Evolutionary conservation across 768 basidiomycete genomes (phyloP).

Genomic region (Boletellus ananas): DNA sequence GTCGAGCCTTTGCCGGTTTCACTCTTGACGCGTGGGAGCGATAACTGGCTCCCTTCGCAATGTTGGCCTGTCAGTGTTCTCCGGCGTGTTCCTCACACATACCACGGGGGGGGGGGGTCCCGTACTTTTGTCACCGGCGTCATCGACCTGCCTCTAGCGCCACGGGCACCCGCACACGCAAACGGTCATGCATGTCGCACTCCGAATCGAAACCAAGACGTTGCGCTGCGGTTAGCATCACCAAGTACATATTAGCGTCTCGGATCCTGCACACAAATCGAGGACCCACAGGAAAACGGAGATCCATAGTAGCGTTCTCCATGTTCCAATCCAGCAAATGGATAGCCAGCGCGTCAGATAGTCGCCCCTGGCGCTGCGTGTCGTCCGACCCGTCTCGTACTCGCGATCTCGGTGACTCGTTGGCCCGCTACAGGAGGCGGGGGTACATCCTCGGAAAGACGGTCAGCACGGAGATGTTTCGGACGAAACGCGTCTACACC

Average conservation of each 20-base stretch:
- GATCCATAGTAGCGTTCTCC: conserved; percentile 70
- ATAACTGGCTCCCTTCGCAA: conserved; percentile 55
- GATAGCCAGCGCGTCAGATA: conserved; percentile 71
- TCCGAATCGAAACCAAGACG: conserved; percentile 33
- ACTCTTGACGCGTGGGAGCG: too few species aligned
- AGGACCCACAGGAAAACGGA: not conserved
- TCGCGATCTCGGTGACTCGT: conserved; percentile 4
- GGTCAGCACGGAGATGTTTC: too few species aligned
- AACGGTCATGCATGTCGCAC: conserved; percentile 48
- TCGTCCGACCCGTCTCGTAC: conserved; percentile 51
- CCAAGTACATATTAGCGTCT: not conserved
- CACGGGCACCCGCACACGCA: conserved; percentile 51
- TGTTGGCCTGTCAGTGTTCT: conserved; percentile 58
- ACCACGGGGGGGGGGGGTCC: conserved; percentile 42
- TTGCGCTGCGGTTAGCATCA: conserved; percentile 12
- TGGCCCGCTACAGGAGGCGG: conserved; percentile 41
- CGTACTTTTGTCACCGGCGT: conserved; percentile 40
- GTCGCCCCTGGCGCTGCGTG: conserved; percentile 58
- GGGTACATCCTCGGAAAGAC: too few species aligned
- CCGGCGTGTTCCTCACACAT: conserved; percentile 63
- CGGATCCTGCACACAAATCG: too few species aligned
- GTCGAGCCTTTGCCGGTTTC: not conserved
- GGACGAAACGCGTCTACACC: too few species aligned
- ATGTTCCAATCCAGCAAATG: conserved; percentile 66
- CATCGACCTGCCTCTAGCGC: conserved; percentile 49